phyloP scores from a whole-genome alignment of 2,329 filamentous ascomycete genomes.

The Ascochyta fabae region DNA sequence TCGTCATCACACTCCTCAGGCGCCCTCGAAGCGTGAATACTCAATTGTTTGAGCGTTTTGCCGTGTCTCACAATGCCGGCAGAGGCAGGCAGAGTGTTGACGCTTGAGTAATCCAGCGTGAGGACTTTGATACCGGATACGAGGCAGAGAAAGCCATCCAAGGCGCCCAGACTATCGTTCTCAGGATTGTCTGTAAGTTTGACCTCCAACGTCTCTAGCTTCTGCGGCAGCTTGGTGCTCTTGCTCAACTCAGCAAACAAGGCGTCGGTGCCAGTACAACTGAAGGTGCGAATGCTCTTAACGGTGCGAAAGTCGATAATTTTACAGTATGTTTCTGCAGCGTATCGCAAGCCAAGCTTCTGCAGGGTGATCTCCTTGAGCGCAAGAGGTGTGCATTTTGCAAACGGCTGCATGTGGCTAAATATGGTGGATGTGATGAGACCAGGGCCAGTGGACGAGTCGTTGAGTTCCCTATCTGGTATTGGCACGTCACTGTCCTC shows the following conservation, averaged over 20 bases:
- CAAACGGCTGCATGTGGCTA: conserved; percentile 55
- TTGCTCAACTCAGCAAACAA: conserved; percentile 57
- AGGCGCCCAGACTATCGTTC: conserved; percentile 54
- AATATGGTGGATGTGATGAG: conserved; percentile 56
- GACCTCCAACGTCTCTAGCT: conserved; percentile 54
- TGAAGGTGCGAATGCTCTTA: conserved; percentile 52
- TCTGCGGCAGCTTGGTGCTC: conserved; percentile 52
- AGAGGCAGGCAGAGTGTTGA: conserved; percentile 51
- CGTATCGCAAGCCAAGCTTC: conserved; percentile 55
- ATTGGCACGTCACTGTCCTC: conserved; percentile 45
- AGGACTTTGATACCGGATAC: conserved; percentile 54
- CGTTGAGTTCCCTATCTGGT: conserved; percentile 53
- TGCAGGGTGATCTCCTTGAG: conserved; percentile 55
- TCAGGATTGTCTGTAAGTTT: conserved; percentile 58
- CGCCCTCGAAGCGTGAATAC: conserved; percentile 51
- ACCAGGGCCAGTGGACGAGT: conserved; percentile 55
- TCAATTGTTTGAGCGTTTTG: conserved; percentile 54
- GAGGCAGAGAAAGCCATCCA: conserved; percentile 57
- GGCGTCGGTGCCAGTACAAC: conserved; percentile 55
- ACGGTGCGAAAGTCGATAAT: conserved; percentile 55
- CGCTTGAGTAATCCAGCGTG: conserved; percentile 53
- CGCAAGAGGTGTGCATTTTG: conserved; percentile 53
- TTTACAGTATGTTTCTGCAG: conserved; percentile 57
- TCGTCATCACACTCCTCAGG: conserved; percentile 51
- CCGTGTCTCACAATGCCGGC: conserved; percentile 54